Percentiles rank a stretch among this genome's conserved stretches.
These are phyloP conservation scores for Mycosphaerella sp. DNA, from an alignment of 2,329 filamentous ascomycete genomes.

Conservation along the genomic window DNA sequence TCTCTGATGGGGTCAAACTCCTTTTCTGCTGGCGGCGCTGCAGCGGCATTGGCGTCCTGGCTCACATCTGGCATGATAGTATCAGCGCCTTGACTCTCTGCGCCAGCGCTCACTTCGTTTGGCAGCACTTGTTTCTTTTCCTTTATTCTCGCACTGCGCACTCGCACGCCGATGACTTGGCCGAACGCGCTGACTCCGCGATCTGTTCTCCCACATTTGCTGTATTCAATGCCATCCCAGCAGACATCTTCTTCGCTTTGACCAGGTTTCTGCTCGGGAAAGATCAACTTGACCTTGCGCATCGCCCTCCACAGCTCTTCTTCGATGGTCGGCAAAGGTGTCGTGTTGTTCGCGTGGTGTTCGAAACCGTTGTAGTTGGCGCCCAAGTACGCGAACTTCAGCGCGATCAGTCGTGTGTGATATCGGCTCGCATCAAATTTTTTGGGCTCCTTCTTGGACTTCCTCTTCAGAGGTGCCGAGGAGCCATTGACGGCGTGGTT, in stretches of 20 bases:
- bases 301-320: constrained; percentile 91
- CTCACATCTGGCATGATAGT: constrained; percentile 16
- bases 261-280: constrained; percentile 47
- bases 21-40: neutral
- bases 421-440: constrained; percentile 73
- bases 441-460: constrained; percentile 39
- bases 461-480: constrained; percentile 19
- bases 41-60: constrained; percentile 5
- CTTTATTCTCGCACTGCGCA: constrained; percentile 68
- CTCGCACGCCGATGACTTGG: constrained; percentile 78
- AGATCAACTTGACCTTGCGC: constrained; percentile 73
- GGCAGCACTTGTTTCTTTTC: constrained; percentile 7
- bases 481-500: constrained; percentile 25
- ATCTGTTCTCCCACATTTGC: constrained; percentile 91
- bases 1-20: constrained; percentile 63
- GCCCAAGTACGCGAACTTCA: constrained; percentile 92
- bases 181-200: constrained; percentile 93
- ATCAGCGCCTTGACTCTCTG: constrained; percentile 12
- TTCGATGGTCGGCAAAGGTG: constrained; percentile 74
- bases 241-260: constrained; percentile 51
- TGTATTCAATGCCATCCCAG: constrained; percentile 82
- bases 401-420: constrained; percentile 72
- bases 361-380: constrained; percentile 91
- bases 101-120: constrained; percentile 12
- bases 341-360: constrained; percentile 64